Evolutionary conservation across 371 early-diverging fungal genomes (phyloP).

Genomic region (Rhizopus microsporus): DNA sequence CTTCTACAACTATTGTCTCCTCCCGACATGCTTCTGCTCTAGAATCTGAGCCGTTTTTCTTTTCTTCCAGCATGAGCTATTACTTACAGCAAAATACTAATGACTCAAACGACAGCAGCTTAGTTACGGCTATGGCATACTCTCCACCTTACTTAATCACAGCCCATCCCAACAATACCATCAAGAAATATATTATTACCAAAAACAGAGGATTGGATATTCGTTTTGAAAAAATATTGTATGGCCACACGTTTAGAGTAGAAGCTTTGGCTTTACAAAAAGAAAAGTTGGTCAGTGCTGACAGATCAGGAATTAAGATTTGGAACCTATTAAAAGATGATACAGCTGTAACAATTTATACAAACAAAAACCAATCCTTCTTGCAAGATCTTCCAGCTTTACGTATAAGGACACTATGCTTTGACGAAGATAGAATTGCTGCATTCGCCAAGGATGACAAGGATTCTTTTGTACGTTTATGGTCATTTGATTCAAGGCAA

Average conservation of each 20-base stretch:
- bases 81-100: conserved; percentile 1
- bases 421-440: conserved; percentile 40
- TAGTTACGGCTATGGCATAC: conserved; percentile 35
- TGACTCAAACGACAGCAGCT: background rate
- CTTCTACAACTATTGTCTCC: conserved; percentile 21
- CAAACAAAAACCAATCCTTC: conserved; percentile 9
- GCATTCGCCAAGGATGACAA: conserved; percentile 23
- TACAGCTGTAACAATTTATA: conserved; percentile 6
- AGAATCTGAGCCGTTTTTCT: conserved; percentile 23
- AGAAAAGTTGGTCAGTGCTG: conserved; percentile 45
- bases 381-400: conserved; percentile 21
- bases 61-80: conserved; percentile 10
- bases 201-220: conserved; percentile 25
- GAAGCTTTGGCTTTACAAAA: conserved; percentile 37
- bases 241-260: conserved; percentile 51
- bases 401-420: conserved; percentile 28
- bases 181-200: conserved; percentile 43
- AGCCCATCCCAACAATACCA: conserved; percentile 54
- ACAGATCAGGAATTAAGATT: conserved; percentile 43
- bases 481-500: conserved; percentile 23
- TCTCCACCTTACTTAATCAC: conserved; percentile 45
- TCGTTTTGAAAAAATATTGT: conserved; percentile 34
- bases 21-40: conserved; percentile 31
- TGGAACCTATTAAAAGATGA: conserved; percentile 35
- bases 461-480: conserved; percentile 17